These are phyloP conservation scores for Lipomyces chichibuensis DNA, from an alignment of 805 yeast genomes.

Conservation along the genomic window DNA sequence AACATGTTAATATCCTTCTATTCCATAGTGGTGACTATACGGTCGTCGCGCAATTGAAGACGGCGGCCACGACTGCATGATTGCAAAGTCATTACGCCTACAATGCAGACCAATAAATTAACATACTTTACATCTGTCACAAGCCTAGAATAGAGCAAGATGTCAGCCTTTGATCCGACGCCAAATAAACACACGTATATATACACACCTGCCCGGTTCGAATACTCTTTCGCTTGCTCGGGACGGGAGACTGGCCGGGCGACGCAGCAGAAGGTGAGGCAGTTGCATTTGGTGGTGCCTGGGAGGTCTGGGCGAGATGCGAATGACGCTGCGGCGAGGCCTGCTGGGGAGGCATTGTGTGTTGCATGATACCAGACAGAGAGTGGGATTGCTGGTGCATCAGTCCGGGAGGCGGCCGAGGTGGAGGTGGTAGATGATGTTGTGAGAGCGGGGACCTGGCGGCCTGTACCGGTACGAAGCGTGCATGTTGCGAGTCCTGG, in stretches of 20 bases:
- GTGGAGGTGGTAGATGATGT: neutral
- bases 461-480: neutral
- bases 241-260: neutral
- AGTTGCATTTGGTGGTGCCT: neutral
- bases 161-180: neutral
- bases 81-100: neutral
- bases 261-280: neutral
- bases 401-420: neutral
- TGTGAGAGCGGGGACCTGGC: neutral
- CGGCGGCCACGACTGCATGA: neutral
- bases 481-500: neutral
- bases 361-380: neutral
- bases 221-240: slow-evolving; percentile 10
- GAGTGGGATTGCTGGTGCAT: neutral
- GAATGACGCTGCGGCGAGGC: neutral
- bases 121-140: slow-evolving; percentile 31
- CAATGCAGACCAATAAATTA: no score
- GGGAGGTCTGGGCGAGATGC: neutral
- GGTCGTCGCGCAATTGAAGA: neutral
- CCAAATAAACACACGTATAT: neutral
- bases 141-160: slow-evolving; percentile 13
- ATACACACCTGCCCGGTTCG: slow-evolving; percentile 30
- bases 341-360: neutral
- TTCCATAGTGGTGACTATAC: neutral
- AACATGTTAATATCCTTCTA: neutral